Evolutionary conservation across 805 yeast species (phyloP), one percentile per base, ranked within the genome.

Genomic region (Saccharomycopsis lassenensis): DNA sequence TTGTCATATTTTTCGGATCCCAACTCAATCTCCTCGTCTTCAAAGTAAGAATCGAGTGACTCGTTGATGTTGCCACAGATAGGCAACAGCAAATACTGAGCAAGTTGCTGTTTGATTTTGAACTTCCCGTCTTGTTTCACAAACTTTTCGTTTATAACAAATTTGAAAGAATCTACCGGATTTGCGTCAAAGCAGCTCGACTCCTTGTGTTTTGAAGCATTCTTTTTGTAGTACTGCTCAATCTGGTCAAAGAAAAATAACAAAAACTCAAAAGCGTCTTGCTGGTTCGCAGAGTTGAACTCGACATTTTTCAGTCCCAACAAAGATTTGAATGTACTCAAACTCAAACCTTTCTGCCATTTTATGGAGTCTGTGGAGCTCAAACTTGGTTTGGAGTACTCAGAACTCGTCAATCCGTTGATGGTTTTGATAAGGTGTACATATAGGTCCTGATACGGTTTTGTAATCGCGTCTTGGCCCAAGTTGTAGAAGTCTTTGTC

Each of bases 191-290:
- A 38, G 11, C 35, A 25, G 17, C 41, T 8, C 35, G 38, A 18
- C 35, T 39, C 12, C 47, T 42, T 7, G 46, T 46, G 22, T 42
- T 38, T 35, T 2, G 48, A n/a, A 18, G 46, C 29, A 4, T 50
- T 43, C 10, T 46, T 44, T 0, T 61, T 55, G 21, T 68, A 58
- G 33, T 62, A 54, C 4, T 54, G 52, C 44, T 80, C 87, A 19
- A 86, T 55, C 44, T 71, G 67, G 38, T 77, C 80, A 20, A 77
- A 50, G 6, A 89, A 55, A 52, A 75, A 80, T 4, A 72, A 57
- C 57, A 86, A 69, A 52, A 86, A 91, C 55, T 91, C 98, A 62
- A 77, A 81, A 0, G 97, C 91, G 61, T 91, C 99, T 55, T 91
- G 98, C 53, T 91, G 99, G 47, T 76, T 73, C 67, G 77, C 82